These are phyloP conservation scores for Ceratobasidium sp. DNA, from an alignment of 1,284 basidiomycete species.

Conservation along the genomic window DNA sequence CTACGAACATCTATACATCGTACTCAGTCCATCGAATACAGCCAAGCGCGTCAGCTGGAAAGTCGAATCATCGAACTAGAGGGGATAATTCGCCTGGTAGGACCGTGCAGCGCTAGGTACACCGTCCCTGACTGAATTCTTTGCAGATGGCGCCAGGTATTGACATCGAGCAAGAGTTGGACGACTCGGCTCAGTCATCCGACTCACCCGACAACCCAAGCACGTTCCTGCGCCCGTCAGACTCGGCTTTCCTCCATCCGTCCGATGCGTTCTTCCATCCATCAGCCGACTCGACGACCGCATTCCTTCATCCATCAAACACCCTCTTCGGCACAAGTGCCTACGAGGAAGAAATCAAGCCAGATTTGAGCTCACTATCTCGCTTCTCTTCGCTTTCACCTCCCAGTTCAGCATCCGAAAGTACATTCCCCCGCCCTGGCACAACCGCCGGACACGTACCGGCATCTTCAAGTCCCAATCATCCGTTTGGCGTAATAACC, in stretches of 20 bases:
- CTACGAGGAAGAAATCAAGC: conserved; percentile 20
- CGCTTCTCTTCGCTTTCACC: not conserved
- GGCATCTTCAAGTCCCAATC: not conserved
- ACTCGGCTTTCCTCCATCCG: conserved; percentile 29
- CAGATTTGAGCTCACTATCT: not conserved
- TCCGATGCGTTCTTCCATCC: conserved; percentile 17
- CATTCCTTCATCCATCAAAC: conserved; percentile 15
- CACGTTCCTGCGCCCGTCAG: conserved; percentile 18
- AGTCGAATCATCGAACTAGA: conserved; percentile 30
- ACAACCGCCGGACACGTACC: not conserved
- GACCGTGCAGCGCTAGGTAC: not conserved
- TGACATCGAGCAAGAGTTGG: conserved; percentile 28
- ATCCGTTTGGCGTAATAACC: conserved; percentile 2
- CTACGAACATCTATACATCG: not conserved
- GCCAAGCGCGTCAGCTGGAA: conserved; percentile 21
- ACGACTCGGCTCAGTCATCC: conserved; percentile 16
- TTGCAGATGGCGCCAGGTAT: conserved; percentile 25
- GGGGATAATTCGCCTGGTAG: conserved; percentile 29
- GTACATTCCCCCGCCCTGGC: not conserved
- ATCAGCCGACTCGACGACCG: conserved; percentile 19
- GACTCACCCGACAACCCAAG: conserved; percentile 7
- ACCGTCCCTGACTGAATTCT: not conserved
- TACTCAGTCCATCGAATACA: not conserved
- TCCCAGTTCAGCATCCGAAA: not conserved
- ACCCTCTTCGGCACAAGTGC: not conserved